Percentiles rank a stretch among this genome's conserved stretches.
Evolutionary conservation across 2,329 filamentous ascomycete genomes (phyloP).

Genomic region (Ampelomyces quisqualis): DNA sequence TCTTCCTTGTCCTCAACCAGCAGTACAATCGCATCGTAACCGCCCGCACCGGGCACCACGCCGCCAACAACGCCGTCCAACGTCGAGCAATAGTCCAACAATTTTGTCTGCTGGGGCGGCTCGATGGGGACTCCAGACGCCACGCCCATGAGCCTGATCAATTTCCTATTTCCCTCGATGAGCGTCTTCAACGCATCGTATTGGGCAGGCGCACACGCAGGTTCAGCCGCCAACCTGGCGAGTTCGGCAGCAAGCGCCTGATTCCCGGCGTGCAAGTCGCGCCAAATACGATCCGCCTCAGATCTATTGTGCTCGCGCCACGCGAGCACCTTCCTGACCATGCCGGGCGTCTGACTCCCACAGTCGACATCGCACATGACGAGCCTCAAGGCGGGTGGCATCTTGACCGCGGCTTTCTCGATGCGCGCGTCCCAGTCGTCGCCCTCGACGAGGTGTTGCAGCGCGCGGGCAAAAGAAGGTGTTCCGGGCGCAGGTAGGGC

Average conservation of each 20-base stretch:
- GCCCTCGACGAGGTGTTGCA: constrained; percentile 66
- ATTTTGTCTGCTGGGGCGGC: constrained; percentile 76
- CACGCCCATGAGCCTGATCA: constrained; percentile 75
- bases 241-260: constrained; percentile 68
- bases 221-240: constrained; percentile 50
- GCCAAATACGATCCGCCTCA: constrained; percentile 72
- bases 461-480: constrained; percentile 64
- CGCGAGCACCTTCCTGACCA: constrained; percentile 87
- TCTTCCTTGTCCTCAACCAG: constrained; percentile 71
- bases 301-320: constrained; percentile 70
- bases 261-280: constrained; percentile 71
- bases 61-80: constrained; percentile 84
- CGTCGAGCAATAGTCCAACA: constrained; percentile 72
- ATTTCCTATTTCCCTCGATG: constrained; percentile 54
- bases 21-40: constrained; percentile 85
- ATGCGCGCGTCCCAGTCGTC: constrained; percentile 78
- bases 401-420: constrained; percentile 64
- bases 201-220: constrained; percentile 43
- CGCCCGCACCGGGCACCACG: constrained; percentile 90
- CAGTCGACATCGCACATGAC: constrained; percentile 97
- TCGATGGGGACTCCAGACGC: constrained; percentile 82
- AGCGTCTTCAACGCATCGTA: constrained; percentile 54
- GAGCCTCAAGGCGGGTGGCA: constrained; percentile 73
- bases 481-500: constrained; percentile 66
- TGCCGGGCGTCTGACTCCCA: constrained; percentile 87